Base-by-base conservation (phyloP, 257 asterid species). In the Nemophila menziesii region DNA sequence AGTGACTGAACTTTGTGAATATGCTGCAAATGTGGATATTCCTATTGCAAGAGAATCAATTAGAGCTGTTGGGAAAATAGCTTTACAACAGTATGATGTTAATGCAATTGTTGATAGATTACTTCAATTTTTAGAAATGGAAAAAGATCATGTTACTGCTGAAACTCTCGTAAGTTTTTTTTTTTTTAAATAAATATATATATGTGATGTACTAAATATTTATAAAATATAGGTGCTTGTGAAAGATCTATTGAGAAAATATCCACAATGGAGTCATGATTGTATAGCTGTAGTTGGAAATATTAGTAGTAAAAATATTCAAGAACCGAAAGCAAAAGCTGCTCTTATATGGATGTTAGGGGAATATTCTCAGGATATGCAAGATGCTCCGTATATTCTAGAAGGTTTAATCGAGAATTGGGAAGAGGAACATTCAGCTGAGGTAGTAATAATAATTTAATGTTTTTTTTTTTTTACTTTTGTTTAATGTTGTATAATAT, bases 261-360 rank as follows among this genome's bases (percentile, higher is more conserved):
- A 90, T 73, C 99, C 99, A 33, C 99, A 90, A 55, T 90, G 99
- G 99, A 90, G 99, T 66, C 96, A 82, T 38, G 99, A 90, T 78
- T 90, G 99, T 69, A 85, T 90, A 36, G 96, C 99, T 22, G 96
- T 90, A 23, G 94, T 90, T 27, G 99, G 99, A 55, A 90, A 74
- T 74, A 90, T 85, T 65, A 90, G 99, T 57, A 85, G 94, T 87
- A 85, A 75, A 58, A 85, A 77, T 62, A 68, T 90, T 48, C 93
- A 90, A 68, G 99, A 90, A 66, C 94, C 96, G 42, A 82, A 82
- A 70, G 99, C 99, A 54, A 90, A 85, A 71, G 77, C 99, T 52
- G 92, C 99, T 67, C 92, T 85, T 55, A 90, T 85, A 65, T 90
- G 99, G 99, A 90, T 81, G 96, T 63, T 85, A 16, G 99, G 99